Percentiles rank a stretch among this genome's conserved stretches.
Conservation (phyloP, 208 protist genomes). For the Trypanosoma scelopori region DNA sequence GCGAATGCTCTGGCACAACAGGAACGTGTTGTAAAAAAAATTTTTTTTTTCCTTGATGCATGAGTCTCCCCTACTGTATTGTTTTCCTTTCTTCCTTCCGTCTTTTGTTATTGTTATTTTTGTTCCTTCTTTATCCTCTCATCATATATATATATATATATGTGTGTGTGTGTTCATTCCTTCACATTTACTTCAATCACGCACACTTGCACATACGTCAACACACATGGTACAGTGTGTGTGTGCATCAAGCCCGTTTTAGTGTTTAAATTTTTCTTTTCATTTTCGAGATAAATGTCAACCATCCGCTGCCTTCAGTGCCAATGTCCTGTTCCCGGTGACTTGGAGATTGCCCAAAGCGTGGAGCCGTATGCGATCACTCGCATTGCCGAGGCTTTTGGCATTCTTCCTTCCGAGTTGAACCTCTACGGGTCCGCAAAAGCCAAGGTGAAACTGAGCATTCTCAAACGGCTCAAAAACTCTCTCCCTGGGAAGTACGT, state of each 20-base stretch:
- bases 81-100: no score
- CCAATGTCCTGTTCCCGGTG: conserved; percentile 83
- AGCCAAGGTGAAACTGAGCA: conserved; percentile 87
- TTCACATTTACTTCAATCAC: neutral
- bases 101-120: no score
- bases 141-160: no score
- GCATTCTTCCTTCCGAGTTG: conserved; percentile 90
- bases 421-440: conserved; percentile 91
- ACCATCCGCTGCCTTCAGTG: conserved; percentile 56
- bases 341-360: conserved; percentile 95
- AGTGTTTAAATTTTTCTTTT: conserved; percentile 11
- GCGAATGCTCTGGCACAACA: no score
- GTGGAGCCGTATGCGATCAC: conserved; percentile 77
- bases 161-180: conserved; percentile 6
- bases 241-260: neutral
- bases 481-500: conserved; percentile 94
- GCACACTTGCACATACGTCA: neutral
- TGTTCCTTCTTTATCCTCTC: no score
- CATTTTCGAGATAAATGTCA: conserved; percentile 25
- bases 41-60: no score
- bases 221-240: neutral
- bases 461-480: conserved; percentile 86
- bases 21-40: no score
- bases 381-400: conserved; percentile 65
- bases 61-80: no score